These are phyloP conservation scores for Erythrobasidium yunnanense DNA, from an alignment of 768 basidiomycete species.

Conservation along the genomic window DNA sequence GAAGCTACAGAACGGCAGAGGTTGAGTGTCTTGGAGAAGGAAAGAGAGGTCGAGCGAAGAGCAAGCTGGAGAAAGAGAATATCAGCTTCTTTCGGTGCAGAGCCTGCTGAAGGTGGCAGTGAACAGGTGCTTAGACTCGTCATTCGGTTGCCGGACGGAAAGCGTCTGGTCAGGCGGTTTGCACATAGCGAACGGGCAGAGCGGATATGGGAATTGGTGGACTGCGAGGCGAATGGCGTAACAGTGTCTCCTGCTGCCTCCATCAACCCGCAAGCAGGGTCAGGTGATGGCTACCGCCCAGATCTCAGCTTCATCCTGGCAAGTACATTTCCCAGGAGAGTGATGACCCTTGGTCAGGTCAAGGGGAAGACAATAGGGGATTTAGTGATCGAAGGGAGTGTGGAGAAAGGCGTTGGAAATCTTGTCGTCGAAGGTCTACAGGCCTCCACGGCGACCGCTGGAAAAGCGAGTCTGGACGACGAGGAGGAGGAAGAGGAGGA, in stretches of 20 bases:
- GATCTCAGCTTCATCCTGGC: conserved; percentile 65
- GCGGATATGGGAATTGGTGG: conserved; percentile 62
- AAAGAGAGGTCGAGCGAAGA: conserved; percentile 44
- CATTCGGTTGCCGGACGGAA: conserved; percentile 50
- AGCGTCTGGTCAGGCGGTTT: conserved; percentile 54
- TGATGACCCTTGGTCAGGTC: conserved; percentile 51
- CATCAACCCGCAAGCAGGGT: not conserved
- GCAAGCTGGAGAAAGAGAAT: conserved; percentile 52
- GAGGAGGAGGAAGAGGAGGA: conserved; percentile 49
- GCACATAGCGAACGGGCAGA: conserved; percentile 49
- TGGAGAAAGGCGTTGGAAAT: conserved; percentile 38
- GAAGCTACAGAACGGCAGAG: conserved; percentile 37
- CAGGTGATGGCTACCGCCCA: conserved; percentile 40
- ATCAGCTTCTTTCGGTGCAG: conserved; percentile 45
- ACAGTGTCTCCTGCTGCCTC: conserved; percentile 42
- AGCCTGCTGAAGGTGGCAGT: conserved; percentile 33
- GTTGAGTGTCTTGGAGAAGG: conserved; percentile 37
- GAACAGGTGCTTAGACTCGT: conserved; percentile 50
- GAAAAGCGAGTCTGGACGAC: conserved; percentile 43
- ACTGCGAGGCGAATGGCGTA: conserved; percentile 45
- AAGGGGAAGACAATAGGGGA: conserved; percentile 30
- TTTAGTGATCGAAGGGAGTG: conserved; percentile 38
- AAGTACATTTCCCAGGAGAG: conserved; percentile 53
- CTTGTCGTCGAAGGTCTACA: conserved; percentile 46
- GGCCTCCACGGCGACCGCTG: conserved; percentile 45